Percentiles rank a stretch among this genome's conserved stretches.
These are phyloP conservation scores for Candida tibetensis DNA, from an alignment of 805 yeast genomes.

Conservation along the genomic window DNA sequence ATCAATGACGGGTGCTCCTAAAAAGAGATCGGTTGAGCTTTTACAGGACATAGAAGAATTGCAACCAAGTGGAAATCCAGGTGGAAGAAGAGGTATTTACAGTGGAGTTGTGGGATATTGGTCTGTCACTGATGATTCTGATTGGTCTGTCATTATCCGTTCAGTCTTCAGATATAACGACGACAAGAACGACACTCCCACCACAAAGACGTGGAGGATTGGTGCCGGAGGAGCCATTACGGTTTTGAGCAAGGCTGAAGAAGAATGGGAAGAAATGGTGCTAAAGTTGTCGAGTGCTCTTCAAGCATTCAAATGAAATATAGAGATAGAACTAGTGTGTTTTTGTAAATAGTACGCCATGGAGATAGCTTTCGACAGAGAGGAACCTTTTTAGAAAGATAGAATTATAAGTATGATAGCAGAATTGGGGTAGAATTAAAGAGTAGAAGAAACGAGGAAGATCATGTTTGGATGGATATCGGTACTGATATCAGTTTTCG, in stretches of 20 bases:
- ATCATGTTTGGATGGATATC: too few relatives aligned
- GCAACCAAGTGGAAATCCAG: slow-evolving; percentile 28
- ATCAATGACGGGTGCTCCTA: slow-evolving; percentile 99
- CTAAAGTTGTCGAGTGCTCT: slow-evolving; percentile 77
- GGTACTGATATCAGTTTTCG: too few relatives aligned
- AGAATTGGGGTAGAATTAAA: not conserved
- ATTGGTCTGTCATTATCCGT: slow-evolving; percentile 94
- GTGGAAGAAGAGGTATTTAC: slow-evolving; percentile 74
- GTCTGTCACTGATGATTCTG: slow-evolving; percentile 82
- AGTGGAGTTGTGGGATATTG: slow-evolving; percentile 96
- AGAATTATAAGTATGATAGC: not conserved
- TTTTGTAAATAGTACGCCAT: too few relatives aligned
- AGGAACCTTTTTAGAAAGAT: not conserved
- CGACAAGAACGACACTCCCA: slow-evolving; percentile 35
- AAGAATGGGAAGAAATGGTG: slow-evolving; percentile 91
- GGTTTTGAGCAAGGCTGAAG: slow-evolving; percentile 74
- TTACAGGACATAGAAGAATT: slow-evolving; percentile 56
- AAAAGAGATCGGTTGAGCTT: slow-evolving; percentile 84
- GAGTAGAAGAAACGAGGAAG: too few relatives aligned
- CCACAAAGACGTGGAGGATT: slow-evolving; percentile 59
- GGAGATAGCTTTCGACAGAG: slow-evolving; percentile 1
- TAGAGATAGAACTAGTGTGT: too few relatives aligned
- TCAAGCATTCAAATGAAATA: slow-evolving; percentile 57
- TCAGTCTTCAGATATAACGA: slow-evolving; percentile 67
- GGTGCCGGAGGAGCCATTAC: slow-evolving; percentile 99